Evolutionary conservation across 495 filamentous ascomycete species (phyloP).

Genomic region (Ramalina peruviana): DNA sequence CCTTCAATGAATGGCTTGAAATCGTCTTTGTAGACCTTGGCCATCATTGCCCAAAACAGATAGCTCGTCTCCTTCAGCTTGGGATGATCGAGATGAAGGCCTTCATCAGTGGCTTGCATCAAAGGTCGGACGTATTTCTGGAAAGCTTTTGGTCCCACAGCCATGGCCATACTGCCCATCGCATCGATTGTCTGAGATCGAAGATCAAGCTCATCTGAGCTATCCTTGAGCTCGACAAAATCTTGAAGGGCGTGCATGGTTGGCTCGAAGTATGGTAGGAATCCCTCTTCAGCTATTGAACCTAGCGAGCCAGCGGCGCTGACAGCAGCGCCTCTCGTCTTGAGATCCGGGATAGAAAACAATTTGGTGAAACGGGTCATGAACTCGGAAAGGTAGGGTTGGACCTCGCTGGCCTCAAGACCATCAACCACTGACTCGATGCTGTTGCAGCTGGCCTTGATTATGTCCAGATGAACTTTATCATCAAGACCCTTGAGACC

Average conservation of each 20-base stretch:
- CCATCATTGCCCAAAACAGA: conserved; percentile 87
- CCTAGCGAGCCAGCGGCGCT: conserved; percentile 85
- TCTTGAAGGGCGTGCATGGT: conserved; percentile 75
- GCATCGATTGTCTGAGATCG: conserved; percentile 80
- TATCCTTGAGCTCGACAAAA: conserved; percentile 76
- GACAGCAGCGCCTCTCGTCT: conserved; percentile 77
- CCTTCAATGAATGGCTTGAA: conserved; percentile 77
- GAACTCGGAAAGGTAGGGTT: conserved; percentile 65
- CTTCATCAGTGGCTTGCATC: conserved; percentile 85
- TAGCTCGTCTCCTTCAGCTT: conserved; percentile 89
- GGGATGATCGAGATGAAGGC: conserved; percentile 75
- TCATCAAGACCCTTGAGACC: conserved; percentile 48
- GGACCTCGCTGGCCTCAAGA: conserved; percentile 69
- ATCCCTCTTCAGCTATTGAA: conserved; percentile 63
- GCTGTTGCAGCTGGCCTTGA: conserved; percentile 79
- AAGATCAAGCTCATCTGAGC: conserved; percentile 77
- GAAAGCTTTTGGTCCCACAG: conserved; percentile 77
- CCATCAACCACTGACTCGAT: conserved; percentile 86
- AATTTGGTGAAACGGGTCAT: conserved; percentile 72
- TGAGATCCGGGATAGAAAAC: conserved; percentile 69
- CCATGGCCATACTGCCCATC: conserved; percentile 79
- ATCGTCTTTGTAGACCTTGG: conserved; percentile 85
- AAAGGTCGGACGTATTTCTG: conserved; percentile 78
- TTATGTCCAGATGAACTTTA: conserved; percentile 56
- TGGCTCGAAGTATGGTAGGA: conserved; percentile 77